These are phyloP conservation scores for Eimeria tenella DNA, from an alignment of 169 alveolate species.

Conservation along the genomic window DNA sequence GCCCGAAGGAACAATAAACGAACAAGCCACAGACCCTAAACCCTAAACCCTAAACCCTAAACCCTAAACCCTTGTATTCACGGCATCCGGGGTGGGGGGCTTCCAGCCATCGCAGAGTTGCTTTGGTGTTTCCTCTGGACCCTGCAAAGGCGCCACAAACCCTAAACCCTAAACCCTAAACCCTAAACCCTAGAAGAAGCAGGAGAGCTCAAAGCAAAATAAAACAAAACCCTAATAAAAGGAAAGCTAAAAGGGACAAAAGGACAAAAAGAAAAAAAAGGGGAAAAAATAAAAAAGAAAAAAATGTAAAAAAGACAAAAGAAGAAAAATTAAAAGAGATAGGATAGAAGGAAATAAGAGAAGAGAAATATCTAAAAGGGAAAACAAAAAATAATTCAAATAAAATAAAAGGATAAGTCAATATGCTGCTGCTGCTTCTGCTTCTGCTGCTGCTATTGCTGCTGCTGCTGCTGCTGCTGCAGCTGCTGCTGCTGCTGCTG, in stretches of 20 bases:
- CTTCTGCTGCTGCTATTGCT: not conserved
- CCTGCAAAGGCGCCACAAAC: not conserved
- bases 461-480: not conserved
- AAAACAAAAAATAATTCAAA: not conserved
- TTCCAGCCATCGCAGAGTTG: not conserved
- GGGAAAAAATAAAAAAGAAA: not conserved
- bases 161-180: slow-evolving; percentile 17
- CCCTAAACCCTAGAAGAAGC: not conserved
- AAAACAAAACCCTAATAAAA: no score
- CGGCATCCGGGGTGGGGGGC: not conserved
- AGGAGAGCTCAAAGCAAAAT: not conserved
- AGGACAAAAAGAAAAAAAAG: not conserved
- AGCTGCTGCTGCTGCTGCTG: slow-evolving; percentile 3
- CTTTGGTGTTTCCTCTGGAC: not conserved
- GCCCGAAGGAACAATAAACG: not conserved
- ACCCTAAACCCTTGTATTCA: not conserved
- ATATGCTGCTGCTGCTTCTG: not conserved
- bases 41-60: slow-evolving; percentile 26
- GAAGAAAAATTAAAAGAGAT: not conserved
- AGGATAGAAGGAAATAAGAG: not conserved
- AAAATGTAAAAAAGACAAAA: not conserved
- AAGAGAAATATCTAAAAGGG: not conserved
- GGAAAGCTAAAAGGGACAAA: not conserved
- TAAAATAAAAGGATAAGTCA: not conserved
- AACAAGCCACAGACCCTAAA: not conserved